These are phyloP conservation scores for Glonium stellatum DNA, from an alignment of 495 filamentous ascomycete species.

Conservation along the genomic window DNA sequence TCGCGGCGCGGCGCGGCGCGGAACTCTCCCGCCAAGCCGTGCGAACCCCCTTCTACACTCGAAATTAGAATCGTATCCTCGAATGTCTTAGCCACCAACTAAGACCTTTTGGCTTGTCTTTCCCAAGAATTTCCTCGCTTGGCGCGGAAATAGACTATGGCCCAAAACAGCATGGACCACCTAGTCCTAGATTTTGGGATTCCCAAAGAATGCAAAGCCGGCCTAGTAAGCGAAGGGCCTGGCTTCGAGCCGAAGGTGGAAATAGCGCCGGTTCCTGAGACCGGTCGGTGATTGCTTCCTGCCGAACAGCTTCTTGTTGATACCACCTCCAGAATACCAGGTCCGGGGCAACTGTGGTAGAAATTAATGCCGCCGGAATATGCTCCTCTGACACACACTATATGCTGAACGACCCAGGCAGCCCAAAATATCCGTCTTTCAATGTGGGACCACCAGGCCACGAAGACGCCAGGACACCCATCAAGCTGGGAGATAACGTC, in stretches of 20 bases:
- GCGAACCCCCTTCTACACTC: too few species aligned
- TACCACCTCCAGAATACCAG: slow-evolving; percentile 15
- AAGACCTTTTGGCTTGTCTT: too few species aligned
- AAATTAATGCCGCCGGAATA: slow-evolving; percentile 44
- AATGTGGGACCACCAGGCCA: slow-evolving; percentile 47
- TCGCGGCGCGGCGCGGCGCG: too few species aligned
- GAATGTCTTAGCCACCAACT: too few species aligned
- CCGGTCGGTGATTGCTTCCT: slow-evolving; percentile 11
- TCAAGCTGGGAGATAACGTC: slow-evolving; percentile 45
- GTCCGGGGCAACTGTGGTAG: slow-evolving; percentile 44
- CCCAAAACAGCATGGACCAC: background rate
- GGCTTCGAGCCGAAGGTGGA: slow-evolving; percentile 20
- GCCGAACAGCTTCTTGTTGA: background rate
- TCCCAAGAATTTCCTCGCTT: too few species aligned
- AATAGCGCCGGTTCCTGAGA: slow-evolving; percentile 24
- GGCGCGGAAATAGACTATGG: background rate
- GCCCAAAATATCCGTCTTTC: slow-evolving; percentile 44
- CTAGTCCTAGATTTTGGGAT: background rate
- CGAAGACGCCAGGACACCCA: slow-evolving; percentile 50
- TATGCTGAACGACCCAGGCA: slow-evolving; percentile 42
- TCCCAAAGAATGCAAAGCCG: slow-evolving; percentile 27
- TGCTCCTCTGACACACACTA: slow-evolving; percentile 47
- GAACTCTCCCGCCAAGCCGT: too few species aligned
- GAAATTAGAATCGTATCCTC: too few species aligned
- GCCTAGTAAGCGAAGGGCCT: slow-evolving; percentile 23